phyloP scores from a whole-genome alignment of 768 basidiomycete genomes.

The Gymnopilus dilepis region DNA sequence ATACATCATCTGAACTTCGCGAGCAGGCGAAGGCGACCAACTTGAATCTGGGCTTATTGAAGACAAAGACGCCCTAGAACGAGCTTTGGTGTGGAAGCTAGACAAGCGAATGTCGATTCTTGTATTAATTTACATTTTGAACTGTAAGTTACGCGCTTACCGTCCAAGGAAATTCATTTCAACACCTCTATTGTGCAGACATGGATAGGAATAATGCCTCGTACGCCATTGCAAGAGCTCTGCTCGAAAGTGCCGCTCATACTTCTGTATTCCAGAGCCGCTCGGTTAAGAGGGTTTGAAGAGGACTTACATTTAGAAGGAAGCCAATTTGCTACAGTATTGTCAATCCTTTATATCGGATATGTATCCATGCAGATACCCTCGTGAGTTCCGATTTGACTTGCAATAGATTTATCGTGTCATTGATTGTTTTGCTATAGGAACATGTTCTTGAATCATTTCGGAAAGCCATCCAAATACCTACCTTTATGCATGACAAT shows the following conservation, averaged over 20 bases:
- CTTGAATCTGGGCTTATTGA: slow-evolving; percentile 26
- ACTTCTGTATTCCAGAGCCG: slow-evolving; percentile 51
- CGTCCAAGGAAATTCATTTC: slow-evolving; percentile 2
- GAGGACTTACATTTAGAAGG: slow-evolving; percentile 65
- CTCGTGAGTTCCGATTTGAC: slow-evolving; percentile 50
- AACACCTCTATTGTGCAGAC: slow-evolving; percentile 34
- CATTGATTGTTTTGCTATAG: slow-evolving; percentile 38
- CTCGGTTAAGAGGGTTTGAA: slow-evolving; percentile 74
- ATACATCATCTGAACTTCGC: background rate
- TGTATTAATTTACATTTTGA: slow-evolving; percentile 57
- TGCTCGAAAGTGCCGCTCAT: background rate
- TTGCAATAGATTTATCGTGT: background rate
- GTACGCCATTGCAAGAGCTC: slow-evolving; percentile 36
- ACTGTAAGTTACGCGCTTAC: slow-evolving; percentile 40
- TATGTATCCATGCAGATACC: slow-evolving; percentile 85
- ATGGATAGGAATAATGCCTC: slow-evolving; percentile 80
- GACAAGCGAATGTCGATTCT: slow-evolving; percentile 63
- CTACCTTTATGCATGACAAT: slow-evolving; percentile 71
- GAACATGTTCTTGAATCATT: slow-evolving; percentile 76
- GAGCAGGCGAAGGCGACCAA: slow-evolving; percentile 2
- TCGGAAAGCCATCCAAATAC: slow-evolving; percentile 72
- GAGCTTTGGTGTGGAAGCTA: slow-evolving; percentile 56
- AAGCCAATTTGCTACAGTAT: slow-evolving; percentile 64
- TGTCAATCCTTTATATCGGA: slow-evolving; percentile 73
- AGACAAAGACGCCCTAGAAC: slow-evolving; percentile 50